A percentile compares a stretch with the other conserved stretches of the same genome.
Evolutionary conservation across 192 early-diverging fungal species (phyloP).

Genomic region (Endogone sp.): DNA sequence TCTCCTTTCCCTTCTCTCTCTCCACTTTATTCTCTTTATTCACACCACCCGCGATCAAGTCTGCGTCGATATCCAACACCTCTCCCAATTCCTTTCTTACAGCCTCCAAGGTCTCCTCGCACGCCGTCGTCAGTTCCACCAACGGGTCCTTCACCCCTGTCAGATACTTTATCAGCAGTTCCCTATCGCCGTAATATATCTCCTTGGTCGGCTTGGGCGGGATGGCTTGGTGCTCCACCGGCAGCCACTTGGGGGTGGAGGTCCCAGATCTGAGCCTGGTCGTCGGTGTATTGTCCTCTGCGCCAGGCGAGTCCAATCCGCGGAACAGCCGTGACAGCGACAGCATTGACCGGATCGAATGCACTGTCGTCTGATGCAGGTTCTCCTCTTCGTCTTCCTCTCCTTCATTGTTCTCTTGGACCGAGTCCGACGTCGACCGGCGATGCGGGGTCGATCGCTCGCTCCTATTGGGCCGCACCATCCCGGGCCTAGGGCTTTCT

Average conservation of each 20-base stretch:
- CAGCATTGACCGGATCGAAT: conserved; percentile 1
- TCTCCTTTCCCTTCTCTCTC: conserved; percentile 1
- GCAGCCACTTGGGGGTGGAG: not conserved
- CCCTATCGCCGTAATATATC: conserved; percentile 36
- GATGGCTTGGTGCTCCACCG: not conserved
- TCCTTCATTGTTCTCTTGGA: not conserved
- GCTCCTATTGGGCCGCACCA: conserved; percentile 4
- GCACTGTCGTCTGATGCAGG: not conserved
- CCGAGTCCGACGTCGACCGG: not conserved
- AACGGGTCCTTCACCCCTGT: conserved; percentile 45
- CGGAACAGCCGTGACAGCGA: not conserved
- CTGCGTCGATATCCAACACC: conserved; percentile 19
- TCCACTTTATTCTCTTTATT: conserved; percentile 1
- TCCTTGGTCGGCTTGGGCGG: conserved; percentile 36
- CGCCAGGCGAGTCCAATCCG: not conserved
- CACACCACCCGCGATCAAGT: not conserved
- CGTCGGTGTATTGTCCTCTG: not conserved
- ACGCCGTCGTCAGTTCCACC: conserved; percentile 35
- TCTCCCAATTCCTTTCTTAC: conserved; percentile 10
- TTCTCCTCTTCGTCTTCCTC: not conserved
- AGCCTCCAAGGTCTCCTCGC: conserved; percentile 19
- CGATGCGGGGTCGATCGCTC: conserved; percentile 6
- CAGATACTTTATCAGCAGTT: conserved; percentile 45
- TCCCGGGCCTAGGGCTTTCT: not conserved
- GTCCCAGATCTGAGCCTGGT: not conserved